Evolutionary conservation across 2,329 filamentous ascomycete species (phyloP).

Genomic region (Aspergillus sojae): DNA sequence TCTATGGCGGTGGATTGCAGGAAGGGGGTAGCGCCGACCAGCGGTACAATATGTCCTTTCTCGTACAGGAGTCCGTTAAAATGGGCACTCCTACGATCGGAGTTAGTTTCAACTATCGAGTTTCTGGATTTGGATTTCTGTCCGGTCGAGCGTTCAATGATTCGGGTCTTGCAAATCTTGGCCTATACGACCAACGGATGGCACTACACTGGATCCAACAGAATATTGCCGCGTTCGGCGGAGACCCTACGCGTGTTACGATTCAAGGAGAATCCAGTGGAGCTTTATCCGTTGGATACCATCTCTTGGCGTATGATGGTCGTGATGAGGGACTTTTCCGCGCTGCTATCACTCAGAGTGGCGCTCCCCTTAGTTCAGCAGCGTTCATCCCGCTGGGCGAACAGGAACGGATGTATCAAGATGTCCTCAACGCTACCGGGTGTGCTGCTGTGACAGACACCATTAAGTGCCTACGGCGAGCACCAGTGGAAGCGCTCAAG

Average conservation of each 20-base stretch:
- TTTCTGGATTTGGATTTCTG: slow-evolving; percentile 55
- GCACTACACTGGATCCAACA: slow-evolving; percentile 20
- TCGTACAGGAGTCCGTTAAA: slow-evolving; percentile 56
- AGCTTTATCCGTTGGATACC: slow-evolving; percentile 20
- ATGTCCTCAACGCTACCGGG: slow-evolving; percentile 11
- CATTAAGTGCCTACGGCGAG: slow-evolving; percentile 12
- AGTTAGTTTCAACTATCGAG: slow-evolving; percentile 56
- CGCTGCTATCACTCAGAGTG: slow-evolving; percentile 24
- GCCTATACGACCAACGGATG: slow-evolving; percentile 39
- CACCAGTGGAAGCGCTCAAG: slow-evolving; percentile 7
- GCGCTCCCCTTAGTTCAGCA: slow-evolving; percentile 9
- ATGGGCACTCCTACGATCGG: slow-evolving; percentile 54
- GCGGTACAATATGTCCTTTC: slow-evolving; percentile 60
- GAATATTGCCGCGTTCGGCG: slow-evolving; percentile 21
- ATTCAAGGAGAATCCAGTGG: slow-evolving; percentile 22
- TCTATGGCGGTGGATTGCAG: slow-evolving; percentile 49
- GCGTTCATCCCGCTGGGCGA: slow-evolving; percentile 5
- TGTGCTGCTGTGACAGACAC: slow-evolving; percentile 6
- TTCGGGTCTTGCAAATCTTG: slow-evolving; percentile 29
- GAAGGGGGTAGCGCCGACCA: slow-evolving; percentile 29
- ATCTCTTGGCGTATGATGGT: slow-evolving; percentile 27
- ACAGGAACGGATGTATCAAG: slow-evolving; percentile 9
- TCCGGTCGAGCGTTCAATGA: slow-evolving; percentile 34
- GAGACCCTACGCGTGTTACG: slow-evolving; percentile 16
- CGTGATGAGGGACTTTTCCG: slow-evolving; percentile 27